Evolutionary conservation across 2,329 filamentous ascomycete genomes (phyloP).

Genomic region (Chaetomium sp.): DNA sequence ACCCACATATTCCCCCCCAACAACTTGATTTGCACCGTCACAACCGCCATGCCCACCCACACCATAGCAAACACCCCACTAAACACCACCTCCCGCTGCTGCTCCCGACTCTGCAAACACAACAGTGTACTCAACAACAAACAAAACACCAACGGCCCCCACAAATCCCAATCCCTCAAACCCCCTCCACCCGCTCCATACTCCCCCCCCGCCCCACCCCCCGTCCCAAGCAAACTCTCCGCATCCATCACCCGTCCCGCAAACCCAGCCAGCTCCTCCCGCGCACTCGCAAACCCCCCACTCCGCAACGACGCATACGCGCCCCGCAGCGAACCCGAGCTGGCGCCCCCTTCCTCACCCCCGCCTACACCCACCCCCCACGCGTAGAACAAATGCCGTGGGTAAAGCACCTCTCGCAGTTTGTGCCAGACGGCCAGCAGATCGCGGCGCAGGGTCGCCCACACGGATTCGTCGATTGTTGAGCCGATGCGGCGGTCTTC

Average conservation of each 20-base stretch:
- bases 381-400: slow-evolving; percentile 78
- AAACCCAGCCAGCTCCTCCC: slow-evolving; percentile 56
- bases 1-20: slow-evolving; percentile 93
- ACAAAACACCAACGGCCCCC: slow-evolving; percentile 94
- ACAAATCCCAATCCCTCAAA: slow-evolving; percentile 93
- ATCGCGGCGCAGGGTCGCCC: slow-evolving; percentile 93
- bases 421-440: slow-evolving; percentile 93
- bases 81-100: slow-evolving; percentile 85
- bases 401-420: slow-evolving; percentile 94
- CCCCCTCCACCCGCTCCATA: background rate
- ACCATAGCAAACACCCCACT: slow-evolving; percentile 94
- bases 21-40: slow-evolving; percentile 96
- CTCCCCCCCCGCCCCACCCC: background rate
- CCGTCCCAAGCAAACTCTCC: slow-evolving; percentile 44
- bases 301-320: slow-evolving; percentile 54
- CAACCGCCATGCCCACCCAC: slow-evolving; percentile 93
- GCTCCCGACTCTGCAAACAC: slow-evolving; percentile 69
- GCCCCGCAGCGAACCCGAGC: slow-evolving; percentile 44
- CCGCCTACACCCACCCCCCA: slow-evolving; percentile 39
- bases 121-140: slow-evolving; percentile 80
- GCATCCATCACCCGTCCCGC: slow-evolving; percentile 58
- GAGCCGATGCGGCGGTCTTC: slow-evolving; percentile 86
- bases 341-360: slow-evolving; percentile 31
- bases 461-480: slow-evolving; percentile 95
- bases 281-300: slow-evolving; percentile 48